Conservation (phyloP, 2,329 filamentous ascomycete genomes). For the Graphilbum fragrans region DNA sequence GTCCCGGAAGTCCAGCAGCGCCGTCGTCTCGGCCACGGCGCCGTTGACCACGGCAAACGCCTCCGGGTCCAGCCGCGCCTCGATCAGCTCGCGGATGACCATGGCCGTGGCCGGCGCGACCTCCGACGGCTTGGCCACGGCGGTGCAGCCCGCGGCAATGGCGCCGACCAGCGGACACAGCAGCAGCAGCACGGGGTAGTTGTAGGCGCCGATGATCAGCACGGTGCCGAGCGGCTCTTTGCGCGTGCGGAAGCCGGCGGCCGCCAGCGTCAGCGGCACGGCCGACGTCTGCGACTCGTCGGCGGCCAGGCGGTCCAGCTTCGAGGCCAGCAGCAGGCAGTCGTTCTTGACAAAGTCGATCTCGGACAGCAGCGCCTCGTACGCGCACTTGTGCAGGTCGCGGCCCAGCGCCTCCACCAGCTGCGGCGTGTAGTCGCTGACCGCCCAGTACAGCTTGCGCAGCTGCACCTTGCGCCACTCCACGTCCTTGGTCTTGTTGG, state of each 20-base stretch:
- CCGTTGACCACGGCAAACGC: constrained; percentile 75
- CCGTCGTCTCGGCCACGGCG: constrained; percentile 65
- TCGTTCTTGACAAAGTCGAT: constrained; percentile 70
- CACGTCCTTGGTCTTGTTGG: constrained; percentile 71
- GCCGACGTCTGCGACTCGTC: constrained; percentile 56
- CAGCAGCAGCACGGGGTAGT: constrained; percentile 78
- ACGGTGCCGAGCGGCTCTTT: constrained; percentile 81
- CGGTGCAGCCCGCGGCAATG: constrained; percentile 85
- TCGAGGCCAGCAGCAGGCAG: constrained; percentile 64
- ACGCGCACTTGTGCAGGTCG: constrained; percentile 68
- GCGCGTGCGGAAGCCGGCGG: constrained; percentile 62
- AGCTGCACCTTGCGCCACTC: constrained; percentile 77
- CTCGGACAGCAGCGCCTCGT: constrained; percentile 66
- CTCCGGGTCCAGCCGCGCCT: constrained; percentile 61
- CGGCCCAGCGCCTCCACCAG: constrained; percentile 62
- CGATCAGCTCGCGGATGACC: constrained; percentile 67
- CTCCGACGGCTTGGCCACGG: constrained; percentile 84
- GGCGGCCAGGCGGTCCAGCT: constrained; percentile 70
- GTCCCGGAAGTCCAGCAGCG: constrained; percentile 55
- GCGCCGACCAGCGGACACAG: constrained; percentile 74
- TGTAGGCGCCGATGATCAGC: constrained; percentile 85
- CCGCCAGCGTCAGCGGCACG: constrained; percentile 53
- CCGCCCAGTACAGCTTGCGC: constrained; percentile 86
- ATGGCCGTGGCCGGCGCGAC: constrained; percentile 63
- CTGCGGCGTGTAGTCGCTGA: constrained; percentile 64